A percentile compares a stretch with the other conserved stretches of the same genome.
Conservation (phyloP, 345 rosid genomes). For the Populus euphratica region DNA sequence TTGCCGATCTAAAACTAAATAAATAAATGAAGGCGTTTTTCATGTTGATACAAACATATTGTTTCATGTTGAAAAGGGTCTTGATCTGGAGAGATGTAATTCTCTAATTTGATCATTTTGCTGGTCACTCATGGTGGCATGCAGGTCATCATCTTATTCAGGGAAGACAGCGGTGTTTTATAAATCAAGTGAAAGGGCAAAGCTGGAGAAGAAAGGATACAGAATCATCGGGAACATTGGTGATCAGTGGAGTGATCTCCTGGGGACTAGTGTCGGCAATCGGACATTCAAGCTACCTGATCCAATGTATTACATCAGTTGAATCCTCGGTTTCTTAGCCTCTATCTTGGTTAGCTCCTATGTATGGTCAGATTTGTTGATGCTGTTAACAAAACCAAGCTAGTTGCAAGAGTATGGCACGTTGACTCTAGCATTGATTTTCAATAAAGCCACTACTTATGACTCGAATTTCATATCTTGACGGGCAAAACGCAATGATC, state of each 20-base stretch:
- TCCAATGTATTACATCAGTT: slow-evolving; percentile 41
- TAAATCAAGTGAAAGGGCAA: slow-evolving; percentile 33
- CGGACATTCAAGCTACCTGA: slow-evolving; percentile 50
- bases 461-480: too few species aligned
- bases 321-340: not conserved
- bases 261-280: slow-evolving; percentile 26
- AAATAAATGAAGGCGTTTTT: too few species aligned
- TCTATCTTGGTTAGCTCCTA: not conserved
- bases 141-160: slow-evolving; percentile 19
- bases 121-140: not conserved
- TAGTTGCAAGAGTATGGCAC: too few species aligned
- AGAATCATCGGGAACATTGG: slow-evolving; percentile 44
- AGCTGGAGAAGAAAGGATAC: slow-evolving; percentile 34
- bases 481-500: too few species aligned
- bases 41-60: too few species aligned
- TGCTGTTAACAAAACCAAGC: too few species aligned
- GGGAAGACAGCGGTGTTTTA: slow-evolving; percentile 26
- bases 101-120: too few species aligned
- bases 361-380: too few species aligned
- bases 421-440: too few species aligned
- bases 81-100: too few species aligned
- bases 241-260: slow-evolving; percentile 47
- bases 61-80: too few species aligned
- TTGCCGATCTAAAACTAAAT: not conserved
- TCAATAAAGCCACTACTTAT: too few species aligned